Evolutionary conservation across 495 filamentous ascomycete species (phyloP).

Genomic region (Hamigera avellanea): DNA sequence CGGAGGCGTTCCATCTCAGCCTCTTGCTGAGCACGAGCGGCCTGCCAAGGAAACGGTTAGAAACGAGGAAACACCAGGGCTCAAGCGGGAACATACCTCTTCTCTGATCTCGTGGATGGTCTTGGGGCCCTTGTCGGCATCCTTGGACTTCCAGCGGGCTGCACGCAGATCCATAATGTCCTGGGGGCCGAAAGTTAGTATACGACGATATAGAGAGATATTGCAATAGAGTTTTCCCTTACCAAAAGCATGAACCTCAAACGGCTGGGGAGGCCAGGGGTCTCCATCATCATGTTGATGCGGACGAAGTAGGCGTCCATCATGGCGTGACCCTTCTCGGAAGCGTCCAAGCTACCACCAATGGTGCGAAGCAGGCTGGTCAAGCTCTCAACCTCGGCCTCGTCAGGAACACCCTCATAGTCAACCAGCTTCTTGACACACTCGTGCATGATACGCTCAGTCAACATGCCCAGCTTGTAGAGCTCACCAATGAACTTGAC

Average conservation of each 20-base stretch:
- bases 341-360: slow-evolving; percentile 68
- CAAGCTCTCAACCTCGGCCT: slow-evolving; percentile 91
- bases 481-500: slow-evolving; percentile 99
- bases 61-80: not conserved
- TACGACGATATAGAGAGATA: not conserved
- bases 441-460: slow-evolving; percentile 98
- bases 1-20: slow-evolving; percentile 42
- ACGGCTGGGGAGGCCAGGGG: slow-evolving; percentile 69
- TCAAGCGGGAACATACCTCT: slow-evolving; percentile 45
- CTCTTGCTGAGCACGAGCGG: slow-evolving; percentile 54
- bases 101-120: slow-evolving; percentile 84
- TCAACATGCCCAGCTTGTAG: slow-evolving; percentile 97
- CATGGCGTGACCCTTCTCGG: slow-evolving; percentile 67
- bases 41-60: slow-evolving; percentile 32
- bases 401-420: slow-evolving; percentile 86
- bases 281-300: slow-evolving; percentile 68
- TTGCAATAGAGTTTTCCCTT: slow-evolving; percentile 11
- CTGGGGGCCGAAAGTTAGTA: slow-evolving; percentile 17
- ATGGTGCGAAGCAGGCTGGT: slow-evolving; percentile 87
- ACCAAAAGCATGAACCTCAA: slow-evolving; percentile 90
- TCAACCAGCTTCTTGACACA: slow-evolving; percentile 95
- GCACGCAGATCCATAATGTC: slow-evolving; percentile 78
- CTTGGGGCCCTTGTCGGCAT: slow-evolving; percentile 82
- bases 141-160: slow-evolving; percentile 71
- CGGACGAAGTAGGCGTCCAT: slow-evolving; percentile 93